Evolutionary conservation across 306 rosid genomes (phyloP), one percentile per base, ranked within the genome.

Genomic region (Castanea mollissima): DNA sequence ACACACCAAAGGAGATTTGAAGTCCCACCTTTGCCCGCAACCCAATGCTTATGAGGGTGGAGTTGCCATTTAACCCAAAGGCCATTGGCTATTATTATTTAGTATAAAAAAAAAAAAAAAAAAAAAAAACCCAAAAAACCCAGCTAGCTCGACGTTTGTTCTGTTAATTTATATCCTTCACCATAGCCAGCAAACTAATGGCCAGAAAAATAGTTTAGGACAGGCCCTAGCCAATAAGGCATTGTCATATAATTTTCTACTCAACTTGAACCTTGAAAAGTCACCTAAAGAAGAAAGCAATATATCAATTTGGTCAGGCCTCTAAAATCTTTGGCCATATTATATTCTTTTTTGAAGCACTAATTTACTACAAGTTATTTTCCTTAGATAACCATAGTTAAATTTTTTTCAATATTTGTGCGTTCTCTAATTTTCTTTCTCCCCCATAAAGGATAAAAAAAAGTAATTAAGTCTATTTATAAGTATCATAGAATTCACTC

Each of bases 271-370:
- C 41, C 19, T 75, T 70, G 44, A 18, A 21, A 74, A 44, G 56
- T 6, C 68, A 75, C 64, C 41, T 69, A 52, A 76, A 12, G 25
- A 65, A 41, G 75, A 77, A 79, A 68, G 79, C 25, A 44, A 62
- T 62, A 68, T 16, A 56, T 19, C 52, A 46, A 31, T 63, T 31
- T 63, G 5, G 2, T 15, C 69, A 63, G 2, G 69, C 44, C 44
- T 2, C 41, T 29, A 63, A 63, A 63, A 27, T 63, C 69, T 13
- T 29, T 63, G 69, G 38, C 4, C 69, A 63, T 63, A 13, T 58
- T 20, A 10, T 14, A 29, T 5, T 2, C 13, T 2, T 29, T 63
- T 25, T 63, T 38, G 0, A 63, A 38, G 21, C 32, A 7, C 65
- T 58, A 20, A n/a, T 63, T 63, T 27, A 62, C 19, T 14, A 63